Evolutionary conservation across 2,329 filamentous ascomycete species (phyloP).

Genomic region (Madurella mycetomatis): DNA sequence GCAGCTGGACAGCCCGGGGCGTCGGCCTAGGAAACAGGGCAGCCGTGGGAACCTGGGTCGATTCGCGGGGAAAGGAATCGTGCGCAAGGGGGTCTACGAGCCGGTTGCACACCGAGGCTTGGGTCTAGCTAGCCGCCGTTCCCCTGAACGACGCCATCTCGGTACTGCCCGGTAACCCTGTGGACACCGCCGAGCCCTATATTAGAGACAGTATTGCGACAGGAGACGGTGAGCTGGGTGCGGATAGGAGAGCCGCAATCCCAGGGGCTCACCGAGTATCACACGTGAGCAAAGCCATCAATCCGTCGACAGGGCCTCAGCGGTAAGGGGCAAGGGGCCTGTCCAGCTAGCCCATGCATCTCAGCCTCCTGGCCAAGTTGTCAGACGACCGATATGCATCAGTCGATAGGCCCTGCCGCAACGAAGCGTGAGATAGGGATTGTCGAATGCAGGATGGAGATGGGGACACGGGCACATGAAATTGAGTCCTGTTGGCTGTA

Average conservation of each 20-base stretch:
- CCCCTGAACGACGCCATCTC: background rate
- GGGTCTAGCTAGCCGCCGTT: constrained; percentile 2
- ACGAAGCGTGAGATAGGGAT: background rate
- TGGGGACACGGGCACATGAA: constrained; percentile 4
- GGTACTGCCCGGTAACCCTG: background rate
- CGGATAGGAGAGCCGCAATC: background rate
- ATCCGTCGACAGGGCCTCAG: constrained; percentile 5
- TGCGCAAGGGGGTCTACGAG: background rate
- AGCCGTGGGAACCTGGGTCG: background rate
- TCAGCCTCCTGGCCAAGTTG: constrained; percentile 4
- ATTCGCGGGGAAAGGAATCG: constrained; percentile 4
- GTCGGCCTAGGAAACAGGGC: constrained; percentile 1
- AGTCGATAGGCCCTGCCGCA: background rate
- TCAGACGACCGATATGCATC: background rate
- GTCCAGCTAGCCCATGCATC: constrained; percentile 19
- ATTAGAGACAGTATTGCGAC: too few relatives aligned
- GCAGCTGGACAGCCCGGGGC: constrained; percentile 6
- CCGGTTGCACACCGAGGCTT: background rate
- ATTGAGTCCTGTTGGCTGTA: background rate
- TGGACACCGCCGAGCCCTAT: background rate
- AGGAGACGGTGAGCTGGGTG: background rate
- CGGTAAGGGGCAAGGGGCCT: constrained; percentile 7
- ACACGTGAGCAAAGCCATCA: constrained; percentile 3
- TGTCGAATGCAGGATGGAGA: constrained; percentile 2
- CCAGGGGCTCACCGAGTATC: background rate